phyloP scores from a whole-genome alignment of 2,329 filamentous ascomycete species.

The Pseudogymnoascus sp. region DNA sequence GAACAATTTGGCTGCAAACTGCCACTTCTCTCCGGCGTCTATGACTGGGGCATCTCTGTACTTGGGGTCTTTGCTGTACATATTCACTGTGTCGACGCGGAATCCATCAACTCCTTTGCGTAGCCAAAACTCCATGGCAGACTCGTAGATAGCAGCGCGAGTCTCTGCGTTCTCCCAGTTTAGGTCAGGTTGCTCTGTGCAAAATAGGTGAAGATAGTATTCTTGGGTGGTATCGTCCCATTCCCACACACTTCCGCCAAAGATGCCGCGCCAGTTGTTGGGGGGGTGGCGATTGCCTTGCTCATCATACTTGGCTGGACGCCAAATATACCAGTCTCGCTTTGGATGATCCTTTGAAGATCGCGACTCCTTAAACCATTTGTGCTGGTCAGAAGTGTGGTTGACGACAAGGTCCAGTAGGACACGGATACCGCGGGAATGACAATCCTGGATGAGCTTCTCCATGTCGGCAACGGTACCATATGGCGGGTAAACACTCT shows the following conservation, averaged over 20 bases:
- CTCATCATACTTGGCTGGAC: slow-evolving; percentile 27
- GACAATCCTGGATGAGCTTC: slow-evolving; percentile 48
- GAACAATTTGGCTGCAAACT: slow-evolving; percentile 43
- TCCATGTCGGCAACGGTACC: slow-evolving; percentile 61
- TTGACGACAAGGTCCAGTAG: slow-evolving; percentile 68
- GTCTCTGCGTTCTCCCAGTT: slow-evolving; percentile 71
- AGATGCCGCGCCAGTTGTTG: slow-evolving; percentile 64
- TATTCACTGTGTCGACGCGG: slow-evolving; percentile 67
- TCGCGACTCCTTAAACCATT: slow-evolving; percentile 49
- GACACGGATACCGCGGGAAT: slow-evolving; percentile 53
- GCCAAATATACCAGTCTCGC: slow-evolving; percentile 60
- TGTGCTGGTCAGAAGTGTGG: slow-evolving; percentile 46
- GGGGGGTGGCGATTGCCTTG: slow-evolving; percentile 35
- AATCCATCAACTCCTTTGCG: slow-evolving; percentile 64
- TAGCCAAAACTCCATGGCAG: slow-evolving; percentile 72
- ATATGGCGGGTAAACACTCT: slow-evolving; percentile 56
- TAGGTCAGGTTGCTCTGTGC: slow-evolving; percentile 69
- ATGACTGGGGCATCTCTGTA: slow-evolving; percentile 51
- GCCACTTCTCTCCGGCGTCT: slow-evolving; percentile 36
- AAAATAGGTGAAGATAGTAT: slow-evolving; percentile 72
- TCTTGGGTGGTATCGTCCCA: slow-evolving; percentile 65
- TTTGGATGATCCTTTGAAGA: slow-evolving; percentile 40
- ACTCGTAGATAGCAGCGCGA: slow-evolving; percentile 60
- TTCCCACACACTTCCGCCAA: slow-evolving; percentile 54
- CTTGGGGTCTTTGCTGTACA: slow-evolving; percentile 55